Evolutionary conservation across 2,329 filamentous ascomycete genomes (phyloP).

Genomic region (Pezicula rhizophila): DNA sequence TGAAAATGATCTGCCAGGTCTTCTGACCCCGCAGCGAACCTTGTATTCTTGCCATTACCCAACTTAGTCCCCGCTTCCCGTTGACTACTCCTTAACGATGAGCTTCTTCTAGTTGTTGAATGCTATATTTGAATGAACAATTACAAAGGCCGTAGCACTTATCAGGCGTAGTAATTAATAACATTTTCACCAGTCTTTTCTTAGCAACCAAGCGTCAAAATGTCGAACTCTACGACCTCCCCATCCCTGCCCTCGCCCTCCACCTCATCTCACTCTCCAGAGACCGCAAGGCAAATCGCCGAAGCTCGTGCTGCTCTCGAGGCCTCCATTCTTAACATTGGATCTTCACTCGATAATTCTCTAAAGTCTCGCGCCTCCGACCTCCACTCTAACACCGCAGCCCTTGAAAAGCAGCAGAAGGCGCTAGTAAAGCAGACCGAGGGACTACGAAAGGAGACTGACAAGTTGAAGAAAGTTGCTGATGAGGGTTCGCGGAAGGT

Average conservation of each 20-base stretch:
- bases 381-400: constrained; percentile 62
- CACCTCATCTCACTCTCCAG: constrained; percentile 16
- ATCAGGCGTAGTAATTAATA: too few relatives aligned
- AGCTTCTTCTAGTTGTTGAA: too few relatives aligned
- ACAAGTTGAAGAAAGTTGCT: constrained; percentile 57
- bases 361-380: constrained; percentile 62
- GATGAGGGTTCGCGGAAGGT: constrained; percentile 56
- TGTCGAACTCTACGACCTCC: neutral
- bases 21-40: too few relatives aligned
- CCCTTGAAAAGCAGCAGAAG: constrained; percentile 61
- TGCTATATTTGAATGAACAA: too few relatives aligned
- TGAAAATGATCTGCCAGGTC: neutral
- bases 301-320: constrained; percentile 55
- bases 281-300: constrained; percentile 33
- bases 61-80: too few relatives aligned
- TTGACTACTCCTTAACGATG: too few relatives aligned
- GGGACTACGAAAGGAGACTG: constrained; percentile 55
- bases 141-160: too few relatives aligned
- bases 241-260: constrained; percentile 3
- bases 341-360: constrained; percentile 63
- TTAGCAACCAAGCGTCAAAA: too few relatives aligned
- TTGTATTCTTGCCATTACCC: too few relatives aligned
- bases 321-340: constrained; percentile 47
- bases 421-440: constrained; percentile 56
- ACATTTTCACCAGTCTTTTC: too few relatives aligned